Percentiles rank a stretch among this genome's conserved stretches.
Conservation (phyloP, 2,329 filamentous ascomycete genomes). For the Cercospora brassicicola region DNA sequence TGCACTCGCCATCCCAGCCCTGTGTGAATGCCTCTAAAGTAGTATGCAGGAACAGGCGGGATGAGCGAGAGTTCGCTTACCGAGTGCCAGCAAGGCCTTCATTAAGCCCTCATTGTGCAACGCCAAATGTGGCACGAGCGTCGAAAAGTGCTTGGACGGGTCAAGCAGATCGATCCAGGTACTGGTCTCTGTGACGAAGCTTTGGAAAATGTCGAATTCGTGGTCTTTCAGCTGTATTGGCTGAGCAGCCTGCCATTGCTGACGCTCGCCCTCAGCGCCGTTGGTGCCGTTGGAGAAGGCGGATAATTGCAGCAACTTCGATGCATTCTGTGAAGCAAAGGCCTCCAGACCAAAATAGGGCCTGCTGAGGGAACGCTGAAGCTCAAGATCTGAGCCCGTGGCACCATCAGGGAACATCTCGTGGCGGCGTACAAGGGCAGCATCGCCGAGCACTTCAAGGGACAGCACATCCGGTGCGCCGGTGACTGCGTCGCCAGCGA, state of each 20-base stretch:
- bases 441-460: conserved; percentile 30
- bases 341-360: conserved; percentile 24
- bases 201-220: conserved; percentile 44
- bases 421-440: conserved; percentile 29
- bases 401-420: conserved; percentile 25
- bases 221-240: conserved; percentile 38
- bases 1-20: not conserved
- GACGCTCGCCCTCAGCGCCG: conserved; percentile 27
- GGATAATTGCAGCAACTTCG: conserved; percentile 30
- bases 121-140: conserved; percentile 44
- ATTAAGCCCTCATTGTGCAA: conserved; percentile 58
- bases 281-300: conserved; percentile 24
- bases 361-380: conserved; percentile 6
- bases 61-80: not conserved
- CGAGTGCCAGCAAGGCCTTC: conserved; percentile 59
- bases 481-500: conserved; percentile 47
- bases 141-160: conserved; percentile 43
- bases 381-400: conserved; percentile 2
- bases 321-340: conserved; percentile 29
- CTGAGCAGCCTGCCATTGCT: conserved; percentile 32
- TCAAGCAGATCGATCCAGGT: conserved; percentile 49
- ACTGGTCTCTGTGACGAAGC: conserved; percentile 43
- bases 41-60: not conserved
- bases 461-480: conserved; percentile 26
- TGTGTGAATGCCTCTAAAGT: not conserved